Evolutionary conservation across 1,139 yeast species (phyloP), one percentile per base, ranked within the genome.

Genomic region (Arxiozyma slooffiae): DNA sequence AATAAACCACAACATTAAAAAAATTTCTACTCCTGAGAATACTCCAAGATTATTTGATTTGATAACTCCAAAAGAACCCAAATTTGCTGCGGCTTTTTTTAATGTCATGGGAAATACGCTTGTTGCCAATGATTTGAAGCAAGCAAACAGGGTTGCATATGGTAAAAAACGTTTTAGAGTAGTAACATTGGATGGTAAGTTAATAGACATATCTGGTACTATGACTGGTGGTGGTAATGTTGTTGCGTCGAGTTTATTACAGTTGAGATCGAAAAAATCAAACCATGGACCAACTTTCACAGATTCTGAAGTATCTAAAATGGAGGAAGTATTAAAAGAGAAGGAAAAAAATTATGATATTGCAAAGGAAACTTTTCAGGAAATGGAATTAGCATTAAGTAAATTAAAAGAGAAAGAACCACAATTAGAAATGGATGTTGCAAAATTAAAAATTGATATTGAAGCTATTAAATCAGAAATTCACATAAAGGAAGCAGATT

Each of bases 171-270:
- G 96, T 55, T 87, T 81, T 76, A 78, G 95, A 61, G 97, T 90
- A 14, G 98, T 94, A 0, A 88, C 98, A 0, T 68, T 89, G 17
- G 96, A 87, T 67, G 99, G 99, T 34, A 85, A 88, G 60, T 73
- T 92, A 37, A 92, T 94, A 52, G 97, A 90, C 62, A 81, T 85
- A n/a, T 85, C 96, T 2, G 99, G 99, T 68, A 86, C 97, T 1
- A 84, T 94, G 85, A 82, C 95, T 48, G 99, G 99, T 61, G 99
- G 99, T 68, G 97, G 97, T 50, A 79, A 77, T 46, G 72, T 76
- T 45, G 80, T 78, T 17, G 75, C 79, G 17, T 66, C 63, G 42
- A 75, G 75, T 17, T 64, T 71, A 36, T 70, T 72, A 74, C 67
- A 62, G 47, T 60, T 71, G 2, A 48, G 48, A 22, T 40, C 54